These are phyloP conservation scores for Paecilomyces sp. DNA, from an alignment of 2,329 filamentous ascomycete genomes.

Conservation along the genomic window DNA sequence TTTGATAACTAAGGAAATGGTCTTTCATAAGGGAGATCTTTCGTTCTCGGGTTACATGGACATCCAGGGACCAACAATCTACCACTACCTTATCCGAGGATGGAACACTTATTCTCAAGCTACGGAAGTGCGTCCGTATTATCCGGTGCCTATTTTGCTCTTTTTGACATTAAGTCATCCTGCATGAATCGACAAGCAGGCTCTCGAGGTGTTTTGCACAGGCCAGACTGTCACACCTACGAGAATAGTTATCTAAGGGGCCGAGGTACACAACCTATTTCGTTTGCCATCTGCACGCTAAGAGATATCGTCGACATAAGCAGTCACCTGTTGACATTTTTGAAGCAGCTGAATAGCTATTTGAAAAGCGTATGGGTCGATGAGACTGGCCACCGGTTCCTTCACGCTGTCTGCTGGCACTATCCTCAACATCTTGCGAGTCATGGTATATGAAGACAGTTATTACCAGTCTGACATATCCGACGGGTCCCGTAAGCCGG, in stretches of 20 bases:
- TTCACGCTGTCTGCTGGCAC: background rate
- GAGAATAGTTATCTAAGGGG: background rate
- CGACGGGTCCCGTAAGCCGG: background rate
- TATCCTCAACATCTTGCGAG: background rate
- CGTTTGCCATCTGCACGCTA: background rate
- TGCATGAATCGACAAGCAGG: background rate
- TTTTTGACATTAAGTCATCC: background rate
- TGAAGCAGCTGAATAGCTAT: background rate
- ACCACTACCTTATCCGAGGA: background rate
- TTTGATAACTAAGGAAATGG: background rate
- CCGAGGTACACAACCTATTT: no score
- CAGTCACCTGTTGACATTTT: no score
- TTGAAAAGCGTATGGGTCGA: background rate
- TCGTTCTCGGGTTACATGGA: background rate
- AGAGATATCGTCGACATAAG: background rate
- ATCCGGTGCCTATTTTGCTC: background rate
- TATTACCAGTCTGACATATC: background rate
- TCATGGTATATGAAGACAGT: background rate
- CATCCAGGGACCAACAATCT: background rate
- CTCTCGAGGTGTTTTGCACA: background rate
- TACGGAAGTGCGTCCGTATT: background rate
- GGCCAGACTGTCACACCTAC: background rate
- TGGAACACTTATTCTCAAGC: background rate
- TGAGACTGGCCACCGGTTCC: background rate
- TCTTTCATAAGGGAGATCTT: background rate